These are phyloP conservation scores for Nosema muscidifuracis DNA, from an alignment of 371 early-diverging fungal genomes.

Conservation along the genomic window DNA sequence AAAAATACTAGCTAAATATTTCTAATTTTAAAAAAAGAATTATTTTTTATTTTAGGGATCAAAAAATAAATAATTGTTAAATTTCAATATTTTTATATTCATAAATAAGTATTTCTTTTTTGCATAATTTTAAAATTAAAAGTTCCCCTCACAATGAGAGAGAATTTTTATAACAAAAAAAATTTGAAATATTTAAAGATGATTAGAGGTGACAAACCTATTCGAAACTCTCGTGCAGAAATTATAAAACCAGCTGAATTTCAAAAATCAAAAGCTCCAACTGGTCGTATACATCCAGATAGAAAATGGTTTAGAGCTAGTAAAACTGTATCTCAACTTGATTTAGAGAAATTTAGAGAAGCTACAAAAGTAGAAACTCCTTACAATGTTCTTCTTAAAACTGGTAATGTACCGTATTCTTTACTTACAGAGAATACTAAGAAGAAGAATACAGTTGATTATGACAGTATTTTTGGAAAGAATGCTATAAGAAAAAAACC, in stretches of 20 bases:
- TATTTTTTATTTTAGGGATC: no score
- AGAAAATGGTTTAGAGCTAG: conserved; percentile 93
- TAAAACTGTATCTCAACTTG: conserved; percentile 69
- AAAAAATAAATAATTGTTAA: no score
- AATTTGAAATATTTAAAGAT: conserved; percentile 59
- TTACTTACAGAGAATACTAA: conserved; percentile 70
- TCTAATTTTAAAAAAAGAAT: no score
- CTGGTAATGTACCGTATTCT: conserved; percentile 90
- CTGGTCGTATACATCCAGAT: conserved; percentile 75
- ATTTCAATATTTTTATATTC: no score
- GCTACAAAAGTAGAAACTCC: conserved; percentile 66
- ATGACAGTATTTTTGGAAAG: conserved; percentile 80
- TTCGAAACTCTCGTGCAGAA: conserved; percentile 75
- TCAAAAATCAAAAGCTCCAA: conserved; percentile 72
- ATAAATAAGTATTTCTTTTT: no score
- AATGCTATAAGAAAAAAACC: conserved; percentile 80
- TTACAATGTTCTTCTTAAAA: conserved; percentile 82
- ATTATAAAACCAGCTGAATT: conserved; percentile 84
- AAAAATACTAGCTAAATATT: no score
- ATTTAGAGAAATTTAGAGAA: conserved; percentile 74
- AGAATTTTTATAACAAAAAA: conserved; percentile 62
- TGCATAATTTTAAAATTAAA: no score
- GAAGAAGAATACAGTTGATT: conserved; percentile 71
- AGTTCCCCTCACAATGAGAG: conserved; percentile 45
- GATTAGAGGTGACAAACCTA: conserved; percentile 67